Base-by-base conservation (phyloP, 176 grass and related monocot genomes). In the Carex pumila region DNA sequence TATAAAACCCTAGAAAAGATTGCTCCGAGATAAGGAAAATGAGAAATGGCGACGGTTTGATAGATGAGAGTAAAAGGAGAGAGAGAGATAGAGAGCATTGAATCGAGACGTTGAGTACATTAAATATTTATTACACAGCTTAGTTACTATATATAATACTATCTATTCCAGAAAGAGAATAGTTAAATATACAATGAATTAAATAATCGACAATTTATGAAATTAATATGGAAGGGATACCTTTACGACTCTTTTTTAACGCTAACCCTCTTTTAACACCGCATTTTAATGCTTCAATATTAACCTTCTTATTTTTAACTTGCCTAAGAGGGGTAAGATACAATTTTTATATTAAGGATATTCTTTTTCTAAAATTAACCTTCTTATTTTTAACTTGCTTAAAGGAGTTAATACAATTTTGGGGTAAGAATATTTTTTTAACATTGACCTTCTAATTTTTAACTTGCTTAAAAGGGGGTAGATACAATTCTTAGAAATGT, bases 41-140 rank as follows among this genome's bases (percentile, higher is more conserved):
- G 78, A 62, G 5, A 37, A 80, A 79, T 57, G 50, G 76, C 76
- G 49, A 60, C 76, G 75, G 75, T 79, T 58, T 31, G 75, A 79
- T 37, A 37, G 61, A 82, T 82, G 80, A 18, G 78, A 80, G 25
- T 53, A 19, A 73, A 12, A 25, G 70, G 14, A 32, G 59, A 52
- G 45, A 25, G 25, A 25, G 25, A 25, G 25, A 25, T 0, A 25
- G 11, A 75, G 58, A 43, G 21, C 56, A 61, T 65, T 82, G 2
- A 64, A 82, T 82, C 11, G 56, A 36, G 79, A 32, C 57, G 15
- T 22, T 80, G 34, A 1, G 29, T 12, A 12, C 18, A 60, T 61
- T 80, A 80, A 60, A 41, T 39, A 39, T 60, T 60, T 39, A 39
- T 60, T 60, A 52, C 30, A 41, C 12, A 80, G 32, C 12, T 31